These are phyloP conservation scores for Starmerella riodocensis DNA, from an alignment of 805 yeast species.

Conservation along the genomic window DNA sequence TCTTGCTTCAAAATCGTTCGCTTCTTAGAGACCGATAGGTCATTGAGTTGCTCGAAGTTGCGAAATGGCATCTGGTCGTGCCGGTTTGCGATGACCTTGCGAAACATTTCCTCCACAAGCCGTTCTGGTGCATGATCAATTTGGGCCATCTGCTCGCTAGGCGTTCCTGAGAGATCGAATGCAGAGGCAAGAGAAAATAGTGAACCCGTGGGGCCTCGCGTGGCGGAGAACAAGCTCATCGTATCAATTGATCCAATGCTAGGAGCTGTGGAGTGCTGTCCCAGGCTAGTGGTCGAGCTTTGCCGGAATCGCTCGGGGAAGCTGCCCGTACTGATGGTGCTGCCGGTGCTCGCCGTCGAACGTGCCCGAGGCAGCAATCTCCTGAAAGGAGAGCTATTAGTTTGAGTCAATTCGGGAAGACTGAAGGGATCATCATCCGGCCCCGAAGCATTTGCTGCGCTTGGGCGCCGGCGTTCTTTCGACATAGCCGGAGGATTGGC, in stretches of 20 bases:
- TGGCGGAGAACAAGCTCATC: background rate
- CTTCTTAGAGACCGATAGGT: constrained; percentile 7
- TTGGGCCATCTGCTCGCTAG: constrained; percentile 1
- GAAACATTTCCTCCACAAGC: constrained; percentile 12
- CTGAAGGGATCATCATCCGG: background rate
- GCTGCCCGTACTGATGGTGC: constrained; percentile 4
- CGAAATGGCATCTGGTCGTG: constrained; percentile 4
- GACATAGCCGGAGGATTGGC: constrained; percentile 4
- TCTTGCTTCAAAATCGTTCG: constrained; percentile 11
- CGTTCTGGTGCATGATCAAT: constrained; percentile 9
- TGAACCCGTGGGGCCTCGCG: background rate
- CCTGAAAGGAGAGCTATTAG: constrained; percentile 8
- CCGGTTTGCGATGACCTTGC: constrained; percentile 1
- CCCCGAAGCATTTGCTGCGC: constrained; percentile 7
- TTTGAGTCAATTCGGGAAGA: background rate
- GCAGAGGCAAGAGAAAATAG: background rate
- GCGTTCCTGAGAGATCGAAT: background rate
- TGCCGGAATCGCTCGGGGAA: constrained; percentile 1
- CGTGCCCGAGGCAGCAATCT: constrained; percentile 12
- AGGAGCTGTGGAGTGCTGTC: background rate
- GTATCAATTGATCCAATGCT: constrained; percentile 3
- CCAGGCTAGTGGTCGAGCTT: background rate
- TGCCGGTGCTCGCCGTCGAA: constrained; percentile 14
- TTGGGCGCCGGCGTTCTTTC: constrained; percentile 14
- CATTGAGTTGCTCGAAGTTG: constrained; percentile 7